Evolutionary conservation across 164 flowering plant genomes (phyloP), one percentile per base, ranked within the genome.

Genomic region (Vitis riparia): DNA sequence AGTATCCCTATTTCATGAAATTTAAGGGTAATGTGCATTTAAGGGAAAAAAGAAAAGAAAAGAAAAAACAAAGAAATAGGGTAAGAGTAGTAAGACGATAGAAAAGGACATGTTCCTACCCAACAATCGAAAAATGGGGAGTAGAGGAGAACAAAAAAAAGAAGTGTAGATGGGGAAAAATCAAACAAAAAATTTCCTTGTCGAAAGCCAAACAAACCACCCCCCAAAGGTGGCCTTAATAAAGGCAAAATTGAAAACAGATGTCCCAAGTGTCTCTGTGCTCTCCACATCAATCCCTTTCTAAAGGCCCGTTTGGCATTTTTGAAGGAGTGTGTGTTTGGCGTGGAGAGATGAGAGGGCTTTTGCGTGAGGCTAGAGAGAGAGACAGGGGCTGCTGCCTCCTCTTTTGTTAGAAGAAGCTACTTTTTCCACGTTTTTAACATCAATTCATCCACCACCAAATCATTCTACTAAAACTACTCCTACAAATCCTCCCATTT

Each of bases 251-350:
- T 55, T n/a, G 14, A 53, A 13, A 13, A 14, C n/a, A 13, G 59
- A 57, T 57, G 59, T 19, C 27, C 10, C 59, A 5, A 14, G 1
- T 16, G 59, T 57, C 27, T 8, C 0, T 57, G 59, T 57, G 11
- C 29, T 57, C 59, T 57, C 59, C 59, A 57, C 59, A 57, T 57
- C 59, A 57, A 19, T 57, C 59, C 19, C 7, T 37, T 37, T 37
- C 44, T 5, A 37, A 37, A 37, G 44, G 44, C 7, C 44, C 5
- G 44, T 37, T 19, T 17, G 11, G 29, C 29, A 9, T 19, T 19
- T 2, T 16, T 57, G 56, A 53, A 13, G n/a, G n/a, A 37, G 44
- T 37, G 56, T 53, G 56, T 23, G 56, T 53, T 13, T 14, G 56
- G 56, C 7, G 56, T 11, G 56, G n/a, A n/a, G 56, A 13, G 56